Base-by-base conservation (phyloP, 1,284 basidiomycete genomes). In the Cutaneotrichosporon dermatis region DNA sequence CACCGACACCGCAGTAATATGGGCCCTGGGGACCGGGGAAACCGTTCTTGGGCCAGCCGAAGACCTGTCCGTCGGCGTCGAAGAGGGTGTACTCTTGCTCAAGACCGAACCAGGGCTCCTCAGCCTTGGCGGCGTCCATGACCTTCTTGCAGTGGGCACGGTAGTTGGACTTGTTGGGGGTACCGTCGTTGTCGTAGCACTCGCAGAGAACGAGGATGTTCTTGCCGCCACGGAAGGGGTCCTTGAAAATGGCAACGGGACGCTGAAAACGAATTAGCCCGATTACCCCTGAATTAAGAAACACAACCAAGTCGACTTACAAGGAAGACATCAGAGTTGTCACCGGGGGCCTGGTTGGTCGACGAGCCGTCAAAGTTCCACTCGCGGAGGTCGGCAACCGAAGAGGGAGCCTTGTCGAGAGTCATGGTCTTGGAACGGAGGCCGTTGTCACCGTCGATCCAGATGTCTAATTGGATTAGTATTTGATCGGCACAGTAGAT, bases 351-450 rank as follows among this genome's bases (percentile, higher is more conserved):
- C 81, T 96, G 94, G 80, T 90, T 90, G 74, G 93, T 97, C 48
- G 92, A 95, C 41, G 93, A 96, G 69, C 95, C 95, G 79, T 99
- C 95, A 76, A 99, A 99, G 84, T 99, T 96, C 95, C 95, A 99
- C 80, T 92, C 89, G 72, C 89, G 90, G 74, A 79, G 70, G 60
- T 79, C 77, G 58, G 72, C 65, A 40, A 78, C 75, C 39, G 70
- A 69, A 33, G 64, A 59, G 63, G 75, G 75, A 39, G 72, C 59
- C 59, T 72, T 66, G 54, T 74, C 70, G 52, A 76, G 68, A 58
- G 77, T 77, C 75, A 88, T 95, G 66, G 92, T 96, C 65, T 97
- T 97, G 71, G 87, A 93, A 77, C 93, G 90, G 67, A 96, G 85
- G 68, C 90, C 93, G 67, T 85, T 84, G 76, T 94, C 89, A 68